Evolutionary conservation across 495 filamentous ascomycete species (phyloP), one percentile per base, ranked within the genome.

Genomic region (Aspergillus kassunensis): DNA sequence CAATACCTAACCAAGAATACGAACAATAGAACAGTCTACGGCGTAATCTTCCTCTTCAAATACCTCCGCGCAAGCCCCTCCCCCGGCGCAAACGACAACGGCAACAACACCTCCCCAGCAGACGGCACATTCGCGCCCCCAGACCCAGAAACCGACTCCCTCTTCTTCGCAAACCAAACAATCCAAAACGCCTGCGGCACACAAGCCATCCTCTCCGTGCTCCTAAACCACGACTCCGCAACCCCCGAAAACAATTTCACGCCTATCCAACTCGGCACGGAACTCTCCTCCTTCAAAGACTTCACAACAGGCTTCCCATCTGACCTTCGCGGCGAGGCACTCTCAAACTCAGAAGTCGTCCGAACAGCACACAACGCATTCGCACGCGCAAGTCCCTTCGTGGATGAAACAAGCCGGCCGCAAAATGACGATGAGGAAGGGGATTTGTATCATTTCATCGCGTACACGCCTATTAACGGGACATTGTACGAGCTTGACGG

Each of bases 101-200:
- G 86, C 88, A 34, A 67, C 75, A 33, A 88, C 42, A 20, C 43
- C 29, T 25, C 45, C 27, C 52, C 18, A 39, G 91, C 93, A 43
- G 76, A 88, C 71, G 92, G 96, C 72, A 72, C 75, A 51, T 77
- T 74, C 10, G 88, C 90, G 1, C 47, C 60, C n/a, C 21, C 31
- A 33, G 21, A 19, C 33, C 31, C 31, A 3, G 82, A 90, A 56
- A 74, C 76, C n/a, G n/a, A n/a, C n/a, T n/a, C n/a, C 47, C 72
- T 97, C 60, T 99, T 96, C 79, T 99, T 99, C 75, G 93, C 93
- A 2, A 84, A 86, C 11, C 93, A 99, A 72, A 97, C 92, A 1
- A 99, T 99, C 70, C 93, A 97, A 74, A 99, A 99, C 75, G 93
- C 93, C 21, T 99, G 93, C 75, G 93, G 91, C 51, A 99, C 93